Evolutionary conservation across 2,329 filamentous ascomycete species (phyloP), one percentile per base, ranked within the genome.

Genomic region (Cladophialophora immunda): DNA sequence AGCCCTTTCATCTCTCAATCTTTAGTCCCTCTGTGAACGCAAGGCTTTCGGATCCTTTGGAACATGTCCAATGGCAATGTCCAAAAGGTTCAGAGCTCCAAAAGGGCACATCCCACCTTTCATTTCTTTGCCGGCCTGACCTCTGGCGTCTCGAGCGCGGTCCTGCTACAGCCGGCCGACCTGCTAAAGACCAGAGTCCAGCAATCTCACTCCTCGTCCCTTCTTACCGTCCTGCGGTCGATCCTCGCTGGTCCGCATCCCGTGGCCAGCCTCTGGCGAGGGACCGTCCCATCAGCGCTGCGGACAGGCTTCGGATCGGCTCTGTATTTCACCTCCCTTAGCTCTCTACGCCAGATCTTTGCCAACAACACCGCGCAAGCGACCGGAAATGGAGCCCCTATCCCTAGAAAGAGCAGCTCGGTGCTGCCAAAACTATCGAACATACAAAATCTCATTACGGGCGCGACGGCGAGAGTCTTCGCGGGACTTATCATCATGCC

Each of bases 101-200:
- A 65, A 61, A 71, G 67, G 38, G 67, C 73, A 15, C 70, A 73
- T 68, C 71, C 81, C 5, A 76, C 87, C 72, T 93, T 92, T 78
- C 95, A 98, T 81, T 97, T 98, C 79, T 81, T 90, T 72, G 94
- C 94, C 70, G 95, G 95, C 70, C 87, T 98, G 64, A 88, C 88
- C 75, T 97, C 94, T 7, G 95, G 95, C 74, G 86, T 97, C 58
- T 87, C 92, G 71, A 95, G 93, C 60, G 94, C 95, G 63, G 89
- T 97, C 67, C 89, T 98, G 63, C 87, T 99, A 17, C 95, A 99
- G 79, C 95, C 95, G 29, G 91, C 95, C 75, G 95, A 99, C 80
- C 89, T 99, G 3, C 89, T 99, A 77, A 99, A 99, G 81, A 99
- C 95, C 32, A 90, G 95, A 55, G 90, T 98, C 47, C 95, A 99